Conservation (phyloP, 345 rosid species). For the Balakata baccata region DNA sequence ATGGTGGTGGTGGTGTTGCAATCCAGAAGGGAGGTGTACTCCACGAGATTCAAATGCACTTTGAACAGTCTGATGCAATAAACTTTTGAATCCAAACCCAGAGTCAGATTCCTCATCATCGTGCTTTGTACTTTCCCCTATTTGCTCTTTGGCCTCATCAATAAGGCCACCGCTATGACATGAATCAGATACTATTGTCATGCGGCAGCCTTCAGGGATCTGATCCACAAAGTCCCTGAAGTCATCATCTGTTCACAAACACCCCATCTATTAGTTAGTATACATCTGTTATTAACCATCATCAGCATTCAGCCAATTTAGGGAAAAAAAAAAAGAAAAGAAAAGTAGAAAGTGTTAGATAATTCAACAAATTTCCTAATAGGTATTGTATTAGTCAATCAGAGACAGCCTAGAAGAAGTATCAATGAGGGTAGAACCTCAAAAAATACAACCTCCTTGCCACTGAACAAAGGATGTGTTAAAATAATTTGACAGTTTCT, state of each 20-base stretch:
- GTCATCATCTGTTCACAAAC: slow-evolving; percentile 65
- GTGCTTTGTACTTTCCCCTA: slow-evolving; percentile 75
- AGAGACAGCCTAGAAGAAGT: too few species aligned
- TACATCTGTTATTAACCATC: background rate
- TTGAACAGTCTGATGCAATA: slow-evolving; percentile 48
- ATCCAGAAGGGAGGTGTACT: slow-evolving; percentile 50
- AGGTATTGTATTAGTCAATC: background rate
- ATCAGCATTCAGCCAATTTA: background rate
- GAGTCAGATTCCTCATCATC: slow-evolving; percentile 35
- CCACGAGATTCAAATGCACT: slow-evolving; percentile 60
- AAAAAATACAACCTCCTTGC: background rate
- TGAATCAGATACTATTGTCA: slow-evolving; percentile 85
- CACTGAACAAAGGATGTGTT: background rate
- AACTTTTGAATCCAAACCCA: slow-evolving; percentile 44
- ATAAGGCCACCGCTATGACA: slow-evolving; percentile 97
- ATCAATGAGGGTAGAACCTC: background rate
- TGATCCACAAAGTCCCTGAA: slow-evolving; percentile 78
- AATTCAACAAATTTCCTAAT: background rate
- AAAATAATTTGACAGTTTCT: background rate
- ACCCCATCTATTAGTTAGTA: slow-evolving; percentile 8
- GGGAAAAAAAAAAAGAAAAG: background rate
- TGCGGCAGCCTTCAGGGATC: slow-evolving; percentile 54
- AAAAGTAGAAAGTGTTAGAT: background rate
- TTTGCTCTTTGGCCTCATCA: slow-evolving; percentile 89
- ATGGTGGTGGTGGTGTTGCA: slow-evolving; percentile 36